phyloP scores from a whole-genome alignment of 169 alveolate species.

The Sarcocystis neurona region DNA sequence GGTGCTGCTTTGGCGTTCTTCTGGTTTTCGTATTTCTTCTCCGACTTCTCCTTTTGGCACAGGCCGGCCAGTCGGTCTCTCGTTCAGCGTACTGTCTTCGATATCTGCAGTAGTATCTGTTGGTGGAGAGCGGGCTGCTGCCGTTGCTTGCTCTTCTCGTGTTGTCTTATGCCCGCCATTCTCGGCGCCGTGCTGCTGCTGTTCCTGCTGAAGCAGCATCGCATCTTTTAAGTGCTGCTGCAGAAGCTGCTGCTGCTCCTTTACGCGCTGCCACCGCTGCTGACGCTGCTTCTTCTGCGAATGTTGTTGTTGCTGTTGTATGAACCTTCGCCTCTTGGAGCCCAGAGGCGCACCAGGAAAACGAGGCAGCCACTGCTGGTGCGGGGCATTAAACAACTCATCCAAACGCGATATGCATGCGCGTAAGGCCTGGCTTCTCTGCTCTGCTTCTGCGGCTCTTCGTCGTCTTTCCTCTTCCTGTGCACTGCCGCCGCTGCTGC shows the following conservation, averaged over 20 bases:
- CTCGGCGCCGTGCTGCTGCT: not conserved
- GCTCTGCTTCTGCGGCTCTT: not conserved
- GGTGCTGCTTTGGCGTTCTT: too few species aligned
- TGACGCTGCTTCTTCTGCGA: too few species aligned
- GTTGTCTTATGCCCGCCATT: not conserved
- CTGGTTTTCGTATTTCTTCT: too few species aligned
- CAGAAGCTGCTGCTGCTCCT: too few species aligned
- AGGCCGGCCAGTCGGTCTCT: too few species aligned
- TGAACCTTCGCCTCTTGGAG: not conserved
- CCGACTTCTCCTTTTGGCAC: too few species aligned
- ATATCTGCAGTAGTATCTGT: too few species aligned
- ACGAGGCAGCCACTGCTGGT: slow-evolving; percentile 31
- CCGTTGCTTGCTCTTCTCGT: not conserved
- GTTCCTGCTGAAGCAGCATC: not conserved
- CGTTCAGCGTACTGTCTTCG: too few species aligned
- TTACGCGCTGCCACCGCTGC: too few species aligned
- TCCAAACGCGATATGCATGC: not conserved
- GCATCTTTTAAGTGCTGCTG: too few species aligned
- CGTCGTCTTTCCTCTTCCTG: not conserved
- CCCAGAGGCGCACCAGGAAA: not conserved
- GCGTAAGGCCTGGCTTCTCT: not conserved
- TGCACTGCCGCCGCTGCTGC: not conserved
- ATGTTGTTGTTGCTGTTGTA: too few species aligned
- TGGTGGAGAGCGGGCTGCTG: too few species aligned
- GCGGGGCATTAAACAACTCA: not conserved